Conservation (phyloP, 257 asterid genomes). For the Primulina tabacum region DNA sequence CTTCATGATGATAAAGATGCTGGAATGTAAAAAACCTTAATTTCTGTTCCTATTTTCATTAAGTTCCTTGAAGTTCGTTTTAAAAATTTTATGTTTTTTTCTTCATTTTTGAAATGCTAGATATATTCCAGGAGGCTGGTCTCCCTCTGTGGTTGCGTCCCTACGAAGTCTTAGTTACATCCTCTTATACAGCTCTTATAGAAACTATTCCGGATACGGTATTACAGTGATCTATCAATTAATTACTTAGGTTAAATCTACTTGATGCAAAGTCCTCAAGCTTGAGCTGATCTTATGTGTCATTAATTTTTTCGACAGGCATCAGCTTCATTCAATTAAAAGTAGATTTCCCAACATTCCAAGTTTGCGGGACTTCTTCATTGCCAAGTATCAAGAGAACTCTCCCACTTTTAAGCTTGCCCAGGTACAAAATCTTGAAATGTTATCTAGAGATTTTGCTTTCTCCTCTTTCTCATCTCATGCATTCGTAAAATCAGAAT, state of each 20-base stretch:
- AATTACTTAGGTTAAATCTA: background rate
- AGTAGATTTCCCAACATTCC: constrained; percentile 81
- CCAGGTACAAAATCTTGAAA: constrained; percentile 52
- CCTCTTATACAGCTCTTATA: constrained; percentile 94
- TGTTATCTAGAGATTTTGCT: constrained; percentile 2
- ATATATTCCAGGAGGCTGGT: constrained; percentile 99
- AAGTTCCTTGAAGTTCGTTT: background rate
- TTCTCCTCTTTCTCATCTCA: constrained; percentile 21
- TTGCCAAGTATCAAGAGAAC: constrained; percentile 86
- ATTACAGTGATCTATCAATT: constrained; percentile 22
- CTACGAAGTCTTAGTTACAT: constrained; percentile 47
- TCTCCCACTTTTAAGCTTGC: constrained; percentile 93
- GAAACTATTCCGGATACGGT: constrained; percentile 99
- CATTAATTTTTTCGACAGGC: constrained; percentile 54
- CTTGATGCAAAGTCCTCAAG: constrained; percentile 15
- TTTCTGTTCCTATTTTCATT: background rate
- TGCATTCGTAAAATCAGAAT: constrained; percentile 3
- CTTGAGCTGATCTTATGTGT: background rate
- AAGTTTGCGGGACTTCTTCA: constrained; percentile 90
- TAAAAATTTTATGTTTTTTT: background rate
- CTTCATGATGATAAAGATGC: background rate
- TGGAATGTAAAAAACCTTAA: background rate
- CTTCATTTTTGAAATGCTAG: constrained; percentile 41
- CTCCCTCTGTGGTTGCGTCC: constrained; percentile 45
- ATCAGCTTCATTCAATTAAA: constrained; percentile 88